These are phyloP conservation scores for Amphirosellinia nigrospora DNA, from an alignment of 495 filamentous ascomycete genomes.

Conservation along the genomic window DNA sequence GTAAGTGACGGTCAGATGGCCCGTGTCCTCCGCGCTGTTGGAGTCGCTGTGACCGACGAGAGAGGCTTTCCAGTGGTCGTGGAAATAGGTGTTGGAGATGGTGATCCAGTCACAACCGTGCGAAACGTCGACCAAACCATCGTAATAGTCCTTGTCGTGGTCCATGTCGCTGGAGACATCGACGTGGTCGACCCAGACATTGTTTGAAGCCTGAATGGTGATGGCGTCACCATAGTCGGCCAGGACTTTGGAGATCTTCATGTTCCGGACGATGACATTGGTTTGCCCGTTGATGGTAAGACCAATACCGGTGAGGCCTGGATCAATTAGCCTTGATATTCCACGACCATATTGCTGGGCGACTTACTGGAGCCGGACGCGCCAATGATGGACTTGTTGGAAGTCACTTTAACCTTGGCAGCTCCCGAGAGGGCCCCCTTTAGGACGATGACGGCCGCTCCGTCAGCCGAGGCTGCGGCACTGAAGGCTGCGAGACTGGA, in stretches of 20 bases:
- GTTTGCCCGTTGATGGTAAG: constrained; percentile 53
- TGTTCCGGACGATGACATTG: constrained; percentile 68
- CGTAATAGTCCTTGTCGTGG: constrained; percentile 70
- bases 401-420: constrained; percentile 53
- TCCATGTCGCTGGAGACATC: constrained; percentile 64
- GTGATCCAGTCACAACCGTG: constrained; percentile 62
- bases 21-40: constrained; percentile 54
- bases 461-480: constrained; percentile 52
- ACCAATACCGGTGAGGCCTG: constrained; percentile 53
- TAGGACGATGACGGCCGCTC: constrained; percentile 56
- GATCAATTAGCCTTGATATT: neutral
- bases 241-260: constrained; percentile 63
- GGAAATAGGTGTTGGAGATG: constrained; percentile 56
- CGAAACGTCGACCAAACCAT: constrained; percentile 68
- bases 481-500: constrained; percentile 61
- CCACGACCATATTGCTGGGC: neutral
- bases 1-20: constrained; percentile 65
- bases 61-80: constrained; percentile 71
- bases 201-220: constrained; percentile 60
- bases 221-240: constrained; percentile 66
- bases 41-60: constrained; percentile 66
- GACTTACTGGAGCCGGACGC: constrained; percentile 39
- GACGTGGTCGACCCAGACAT: constrained; percentile 74
- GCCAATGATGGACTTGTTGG: constrained; percentile 65
- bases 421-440: constrained; percentile 52